Conservation (phyloP, 2,329 filamentous ascomycete species). For the Ophiocordyceps robertsii region DNA sequence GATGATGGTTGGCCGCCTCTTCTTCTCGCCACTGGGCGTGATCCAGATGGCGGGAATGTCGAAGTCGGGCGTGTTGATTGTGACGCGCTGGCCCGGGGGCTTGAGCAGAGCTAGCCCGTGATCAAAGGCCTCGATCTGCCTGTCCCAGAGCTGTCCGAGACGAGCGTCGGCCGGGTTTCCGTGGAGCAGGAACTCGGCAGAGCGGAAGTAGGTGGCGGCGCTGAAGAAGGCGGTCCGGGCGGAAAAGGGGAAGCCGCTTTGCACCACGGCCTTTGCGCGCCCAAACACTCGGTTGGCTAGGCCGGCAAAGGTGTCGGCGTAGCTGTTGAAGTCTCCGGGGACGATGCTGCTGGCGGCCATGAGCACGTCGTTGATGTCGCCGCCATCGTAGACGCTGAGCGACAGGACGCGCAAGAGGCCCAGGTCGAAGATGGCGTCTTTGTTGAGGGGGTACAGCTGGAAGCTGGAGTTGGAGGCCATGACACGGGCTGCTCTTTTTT, state of each 20-base stretch:
- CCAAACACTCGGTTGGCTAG: slow-evolving; percentile 8
- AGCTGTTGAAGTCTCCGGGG: slow-evolving; percentile 12
- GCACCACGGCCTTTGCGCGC: slow-evolving; percentile 5
- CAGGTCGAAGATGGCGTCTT: background rate
- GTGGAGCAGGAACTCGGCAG: slow-evolving; percentile 27
- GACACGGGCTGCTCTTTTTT: too few species aligned
- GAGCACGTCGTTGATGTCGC: slow-evolving; percentile 12
- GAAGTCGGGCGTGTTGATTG: slow-evolving; percentile 16
- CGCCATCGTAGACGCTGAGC: background rate
- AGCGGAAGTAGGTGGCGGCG: slow-evolving; percentile 26
- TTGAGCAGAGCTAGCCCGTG: slow-evolving; percentile 21
- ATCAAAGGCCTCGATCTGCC: slow-evolving; percentile 21
- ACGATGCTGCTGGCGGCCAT: slow-evolving; percentile 9
- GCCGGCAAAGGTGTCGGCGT: slow-evolving; percentile 6
- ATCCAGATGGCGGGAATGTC: slow-evolving; percentile 17
- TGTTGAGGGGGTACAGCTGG: background rate
- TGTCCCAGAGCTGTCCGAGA: slow-evolving; percentile 21
- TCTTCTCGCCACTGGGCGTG: slow-evolving; percentile 2
- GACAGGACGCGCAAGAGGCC: background rate
- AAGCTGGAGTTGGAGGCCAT: background rate
- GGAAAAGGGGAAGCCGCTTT: slow-evolving; percentile 8
- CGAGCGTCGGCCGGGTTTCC: slow-evolving; percentile 24
- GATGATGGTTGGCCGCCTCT: slow-evolving; percentile 21
- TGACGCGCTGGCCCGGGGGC: slow-evolving; percentile 17
- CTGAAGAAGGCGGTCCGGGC: slow-evolving; percentile 18